Evolutionary conservation across 371 early-diverging fungal species (phyloP).

Genomic region (Ordospora pajunii): DNA sequence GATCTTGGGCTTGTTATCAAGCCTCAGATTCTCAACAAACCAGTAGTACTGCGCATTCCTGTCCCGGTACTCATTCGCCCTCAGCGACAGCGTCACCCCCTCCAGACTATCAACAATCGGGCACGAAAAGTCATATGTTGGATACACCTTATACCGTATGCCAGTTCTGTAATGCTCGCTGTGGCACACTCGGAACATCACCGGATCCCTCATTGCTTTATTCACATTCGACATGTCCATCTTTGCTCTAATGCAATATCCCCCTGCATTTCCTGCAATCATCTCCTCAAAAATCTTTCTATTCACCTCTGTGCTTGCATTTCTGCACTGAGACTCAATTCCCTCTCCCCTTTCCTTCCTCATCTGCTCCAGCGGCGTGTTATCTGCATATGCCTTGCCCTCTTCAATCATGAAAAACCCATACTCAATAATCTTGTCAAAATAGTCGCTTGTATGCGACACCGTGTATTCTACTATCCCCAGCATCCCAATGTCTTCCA

Average conservation of each 20-base stretch:
- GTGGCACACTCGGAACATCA: slow-evolving; percentile 86
- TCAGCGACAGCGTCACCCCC: slow-evolving; percentile 90
- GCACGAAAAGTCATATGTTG: slow-evolving; percentile 98
- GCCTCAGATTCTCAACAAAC: slow-evolving; percentile 78
- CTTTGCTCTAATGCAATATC: slow-evolving; percentile 89
- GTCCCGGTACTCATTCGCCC: slow-evolving; percentile 97
- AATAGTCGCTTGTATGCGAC: slow-evolving; percentile 87
- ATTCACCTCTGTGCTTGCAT: slow-evolving; percentile 76
- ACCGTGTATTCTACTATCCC: slow-evolving; percentile 72
- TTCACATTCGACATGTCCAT: slow-evolving; percentile 81
- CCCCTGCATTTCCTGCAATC: slow-evolving; percentile 63
- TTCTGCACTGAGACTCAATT: slow-evolving; percentile 74
- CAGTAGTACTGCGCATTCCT: slow-evolving; percentile 94
- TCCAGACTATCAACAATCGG: slow-evolving; percentile 93
- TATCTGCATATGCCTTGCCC: slow-evolving; percentile 89
- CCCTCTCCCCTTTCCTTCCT: slow-evolving; percentile 78
- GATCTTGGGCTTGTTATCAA: slow-evolving; percentile 62
- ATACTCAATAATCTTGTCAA: slow-evolving; percentile 73
- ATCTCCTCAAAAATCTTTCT: slow-evolving; percentile 81
- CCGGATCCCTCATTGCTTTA: slow-evolving; percentile 95
- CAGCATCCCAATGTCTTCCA: slow-evolving; percentile 55
- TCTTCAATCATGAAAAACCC: slow-evolving; percentile 76
- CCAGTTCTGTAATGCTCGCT: slow-evolving; percentile 78
- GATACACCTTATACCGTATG: slow-evolving; percentile 86
- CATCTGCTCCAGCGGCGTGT: slow-evolving; percentile 81